These are phyloP conservation scores for Globisporangium paroecandrum DNA, from an alignment of 352 stramenopile species.

Conservation along the genomic window DNA sequence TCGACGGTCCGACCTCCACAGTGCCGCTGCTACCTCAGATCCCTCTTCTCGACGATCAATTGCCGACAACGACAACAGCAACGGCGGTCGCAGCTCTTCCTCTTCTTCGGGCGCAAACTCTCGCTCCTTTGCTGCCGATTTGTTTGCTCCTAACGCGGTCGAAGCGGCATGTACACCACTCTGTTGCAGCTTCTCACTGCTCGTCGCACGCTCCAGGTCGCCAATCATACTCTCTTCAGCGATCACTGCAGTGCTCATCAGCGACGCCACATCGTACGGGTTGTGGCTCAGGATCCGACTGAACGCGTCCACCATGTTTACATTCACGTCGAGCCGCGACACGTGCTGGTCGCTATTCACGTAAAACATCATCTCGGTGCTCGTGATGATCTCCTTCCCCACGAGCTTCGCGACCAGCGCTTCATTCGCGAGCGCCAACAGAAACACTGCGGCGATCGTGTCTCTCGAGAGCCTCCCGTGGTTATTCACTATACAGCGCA, in stretches of 20 bases:
- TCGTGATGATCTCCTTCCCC: slow-evolving; percentile 4
- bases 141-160: background rate
- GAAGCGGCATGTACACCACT: background rate
- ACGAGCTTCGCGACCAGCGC: slow-evolving; percentile 12
- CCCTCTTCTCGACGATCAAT: background rate
- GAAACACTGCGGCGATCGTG: slow-evolving; percentile 15
- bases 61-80: background rate
- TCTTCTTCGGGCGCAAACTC: background rate
- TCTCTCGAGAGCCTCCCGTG: slow-evolving; percentile 8
- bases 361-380: slow-evolving; percentile 4
- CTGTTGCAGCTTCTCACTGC: too few relatives aligned
- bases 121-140: background rate
- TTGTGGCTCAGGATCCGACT: background rate
- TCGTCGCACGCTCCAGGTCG: background rate
- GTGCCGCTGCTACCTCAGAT: background rate
- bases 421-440: slow-evolving; percentile 3
- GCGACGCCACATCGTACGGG: background rate
- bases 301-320: slow-evolving; percentile 6
- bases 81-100: background rate
- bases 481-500: slow-evolving; percentile 12
- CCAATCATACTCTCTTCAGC: slow-evolving; percentile 9
- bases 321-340: background rate
- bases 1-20: background rate
- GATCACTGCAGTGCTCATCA: slow-evolving; percentile 8
- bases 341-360: background rate